Percentiles rank a stretch among this genome's conserved stretches.
Evolutionary conservation across 1,284 basidiomycete species (phyloP).

Genomic region (Cystobasidium sp.): DNA sequence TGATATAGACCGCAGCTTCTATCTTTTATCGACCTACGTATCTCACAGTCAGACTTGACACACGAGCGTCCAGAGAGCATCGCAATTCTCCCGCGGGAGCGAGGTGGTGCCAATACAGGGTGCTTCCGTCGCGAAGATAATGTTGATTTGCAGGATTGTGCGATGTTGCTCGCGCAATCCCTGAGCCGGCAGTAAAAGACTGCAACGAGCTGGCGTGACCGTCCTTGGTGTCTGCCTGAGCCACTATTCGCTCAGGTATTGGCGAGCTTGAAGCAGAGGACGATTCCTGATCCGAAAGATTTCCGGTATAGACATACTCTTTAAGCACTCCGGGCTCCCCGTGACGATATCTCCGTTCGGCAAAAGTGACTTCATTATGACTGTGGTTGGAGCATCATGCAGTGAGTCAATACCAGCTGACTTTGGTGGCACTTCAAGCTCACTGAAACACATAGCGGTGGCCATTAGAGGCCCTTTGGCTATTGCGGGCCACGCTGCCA

Average conservation of each 20-base stretch:
- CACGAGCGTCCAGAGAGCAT: conserved; percentile 35
- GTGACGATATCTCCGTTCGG: conserved; percentile 71
- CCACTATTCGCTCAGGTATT: too few species aligned
- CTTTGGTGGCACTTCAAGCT: background rate
- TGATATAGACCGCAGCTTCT: too few species aligned
- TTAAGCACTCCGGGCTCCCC: conserved; percentile 63
- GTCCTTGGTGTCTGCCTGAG: too few species aligned
- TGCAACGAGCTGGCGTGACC: too few species aligned
- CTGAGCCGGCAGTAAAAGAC: too few species aligned
- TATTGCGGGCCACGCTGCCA: conserved; percentile 57
- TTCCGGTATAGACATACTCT: background rate
- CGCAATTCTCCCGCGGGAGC: conserved; percentile 66
- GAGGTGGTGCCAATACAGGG: conserved; percentile 79
- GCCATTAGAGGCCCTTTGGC: conserved; percentile 67
- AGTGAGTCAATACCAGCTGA: background rate
- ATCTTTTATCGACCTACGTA: conserved; percentile 18
- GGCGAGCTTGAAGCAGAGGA: background rate
- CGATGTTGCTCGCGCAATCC: background rate
- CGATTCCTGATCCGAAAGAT: background rate
- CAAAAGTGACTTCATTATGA: conserved; percentile 71
- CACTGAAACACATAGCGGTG: conserved; percentile 86
- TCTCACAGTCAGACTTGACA: background rate
- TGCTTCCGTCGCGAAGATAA: conserved; percentile 66
- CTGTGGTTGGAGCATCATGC: background rate
- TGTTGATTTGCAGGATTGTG: background rate